These are phyloP conservation scores for Hymenoscyphus fraxineus DNA, from an alignment of 2,329 filamentous ascomycete species.

Conservation along the genomic window DNA sequence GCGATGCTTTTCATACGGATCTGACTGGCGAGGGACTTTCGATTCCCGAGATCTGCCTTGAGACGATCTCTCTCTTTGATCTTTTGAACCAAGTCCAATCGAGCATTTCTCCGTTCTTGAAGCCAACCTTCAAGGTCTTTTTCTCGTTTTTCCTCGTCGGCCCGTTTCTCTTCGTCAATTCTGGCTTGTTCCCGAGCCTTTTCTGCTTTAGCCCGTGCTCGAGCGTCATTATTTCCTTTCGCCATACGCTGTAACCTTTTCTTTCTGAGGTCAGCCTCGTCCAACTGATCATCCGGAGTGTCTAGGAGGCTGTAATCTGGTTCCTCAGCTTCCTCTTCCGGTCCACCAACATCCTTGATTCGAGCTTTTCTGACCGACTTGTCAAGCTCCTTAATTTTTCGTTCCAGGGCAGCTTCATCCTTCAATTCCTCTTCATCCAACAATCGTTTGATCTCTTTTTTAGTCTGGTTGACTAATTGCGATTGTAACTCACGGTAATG, in stretches of 20 bases:
- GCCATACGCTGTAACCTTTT: conserved; percentile 90
- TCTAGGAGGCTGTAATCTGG: conserved; percentile 88
- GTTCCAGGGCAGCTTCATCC: conserved; percentile 82
- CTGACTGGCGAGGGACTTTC: conserved; percentile 92
- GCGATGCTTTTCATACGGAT: conserved; percentile 98
- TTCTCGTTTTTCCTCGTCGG: conserved; percentile 78
- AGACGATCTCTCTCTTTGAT: conserved; percentile 93
- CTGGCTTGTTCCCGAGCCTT: conserved; percentile 91
- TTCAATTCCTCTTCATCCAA: conserved; percentile 90
- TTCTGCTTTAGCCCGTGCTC: conserved; percentile 89
- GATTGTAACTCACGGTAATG: conserved; percentile 84
- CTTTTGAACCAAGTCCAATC: conserved; percentile 66
- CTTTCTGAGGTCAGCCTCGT: conserved; percentile 85
- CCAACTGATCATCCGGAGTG: conserved; percentile 84
- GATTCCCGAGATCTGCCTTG: conserved; percentile 91
- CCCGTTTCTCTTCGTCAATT: conserved; percentile 74
- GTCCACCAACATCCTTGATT: conserved; percentile 86
- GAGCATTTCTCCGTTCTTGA: conserved; percentile 71
- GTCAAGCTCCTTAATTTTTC: conserved; percentile 82
- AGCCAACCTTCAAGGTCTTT: conserved; percentile 86
- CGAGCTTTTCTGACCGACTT: conserved; percentile 83
- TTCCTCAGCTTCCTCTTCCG: conserved; percentile 70
- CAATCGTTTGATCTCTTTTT: conserved; percentile 84
- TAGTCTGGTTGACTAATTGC: conserved; percentile 70
- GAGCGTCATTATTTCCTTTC: conserved; percentile 91